These are phyloP conservation scores for Camelina hispida DNA, from an alignment of 345 rosid genomes.

Conservation along the genomic window DNA sequence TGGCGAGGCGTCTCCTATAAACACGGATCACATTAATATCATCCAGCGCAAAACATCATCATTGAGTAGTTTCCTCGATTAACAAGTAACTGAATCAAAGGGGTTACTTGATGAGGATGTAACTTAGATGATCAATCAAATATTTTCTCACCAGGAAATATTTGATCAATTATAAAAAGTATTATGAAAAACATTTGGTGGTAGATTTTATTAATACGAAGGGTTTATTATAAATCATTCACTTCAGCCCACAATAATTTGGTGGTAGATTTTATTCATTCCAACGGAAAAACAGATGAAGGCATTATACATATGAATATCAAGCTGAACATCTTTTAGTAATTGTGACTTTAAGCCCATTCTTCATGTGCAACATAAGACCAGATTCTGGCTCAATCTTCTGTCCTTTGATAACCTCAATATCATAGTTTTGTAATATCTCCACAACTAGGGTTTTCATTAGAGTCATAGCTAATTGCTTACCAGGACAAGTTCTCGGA, in stretches of 20 bases:
- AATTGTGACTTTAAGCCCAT: slow-evolving; percentile 35
- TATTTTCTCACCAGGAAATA: too few relatives aligned
- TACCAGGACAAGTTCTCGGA: slow-evolving; percentile 39
- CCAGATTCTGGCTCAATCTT: slow-evolving; percentile 39
- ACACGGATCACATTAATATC: too few relatives aligned
- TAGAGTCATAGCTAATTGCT: slow-evolving; percentile 32
- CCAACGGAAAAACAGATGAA: not conserved
- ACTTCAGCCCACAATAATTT: not conserved
- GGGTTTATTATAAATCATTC: not conserved
- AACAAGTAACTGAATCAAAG: not conserved
- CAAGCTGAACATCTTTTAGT: slow-evolving; percentile 28
- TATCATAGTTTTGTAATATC: slow-evolving; percentile 35
- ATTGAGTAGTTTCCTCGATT: not conserved
- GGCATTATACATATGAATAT: not conserved
- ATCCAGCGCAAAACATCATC: not conserved
- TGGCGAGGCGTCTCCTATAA: not conserved
- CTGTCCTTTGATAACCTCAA: slow-evolving; percentile 26
- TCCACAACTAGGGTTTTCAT: slow-evolving; percentile 28
- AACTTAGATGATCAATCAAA: not conserved
- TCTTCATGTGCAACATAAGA: slow-evolving; percentile 27
- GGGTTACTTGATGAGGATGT: not conserved
- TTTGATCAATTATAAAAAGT: too few relatives aligned
- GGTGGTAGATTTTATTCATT: not conserved
- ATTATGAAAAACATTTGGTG: too few relatives aligned
- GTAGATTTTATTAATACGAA: too few relatives aligned